Base-by-base conservation (phyloP, 176 grass and related monocot genomes). In the Cenchrus fungigraminus region DNA sequence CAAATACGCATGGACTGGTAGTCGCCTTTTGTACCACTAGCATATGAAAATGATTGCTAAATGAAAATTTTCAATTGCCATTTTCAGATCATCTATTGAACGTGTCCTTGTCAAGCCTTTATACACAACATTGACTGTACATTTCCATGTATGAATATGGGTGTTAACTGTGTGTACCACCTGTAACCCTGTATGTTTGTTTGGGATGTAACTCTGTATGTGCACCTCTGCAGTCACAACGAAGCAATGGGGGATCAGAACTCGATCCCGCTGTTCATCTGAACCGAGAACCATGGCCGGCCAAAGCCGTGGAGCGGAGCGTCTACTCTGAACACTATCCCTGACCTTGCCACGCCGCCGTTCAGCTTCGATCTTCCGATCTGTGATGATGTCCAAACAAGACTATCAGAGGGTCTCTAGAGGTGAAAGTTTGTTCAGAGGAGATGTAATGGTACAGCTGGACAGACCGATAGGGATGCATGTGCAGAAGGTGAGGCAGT, bases 201-300 rank as follows among this genome's bases (percentile, higher is more conserved):
- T 64, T 32, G 1, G 15, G 64, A 66, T 37, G 29, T 47, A 16
- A 79, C 59, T 79, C 15, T 52, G 45, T 51, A 51, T 51, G 49
- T 40, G 12, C 37, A 40, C 37, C 37, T 25, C 11, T 51, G 68
- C 51, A 74, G 44, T 53, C 13, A 29, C 12, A 73, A 71, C 16
- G 50, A 73, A 79, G 20, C 67, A 32, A 10, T 7, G 42, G 67
- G 32, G 42, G 31, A 32, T 81, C 88, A 94, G 74, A 94, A 92
- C 61, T 91, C 89, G 12, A 94, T n/a, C 9, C 87, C 87, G 51
- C 92, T 92, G 87, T 92, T 94, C 85, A 92, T 87, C 74, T 94
- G 92, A 37, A 94, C 65, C 0, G 89, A 91, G 68, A 91, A 86
- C 85, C 89, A 89, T 71, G 87, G 80, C 43, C 57, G 79, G 62